Conservation (phyloP, 352 stramenopile species). For the Globisporangium spiculum region DNA sequence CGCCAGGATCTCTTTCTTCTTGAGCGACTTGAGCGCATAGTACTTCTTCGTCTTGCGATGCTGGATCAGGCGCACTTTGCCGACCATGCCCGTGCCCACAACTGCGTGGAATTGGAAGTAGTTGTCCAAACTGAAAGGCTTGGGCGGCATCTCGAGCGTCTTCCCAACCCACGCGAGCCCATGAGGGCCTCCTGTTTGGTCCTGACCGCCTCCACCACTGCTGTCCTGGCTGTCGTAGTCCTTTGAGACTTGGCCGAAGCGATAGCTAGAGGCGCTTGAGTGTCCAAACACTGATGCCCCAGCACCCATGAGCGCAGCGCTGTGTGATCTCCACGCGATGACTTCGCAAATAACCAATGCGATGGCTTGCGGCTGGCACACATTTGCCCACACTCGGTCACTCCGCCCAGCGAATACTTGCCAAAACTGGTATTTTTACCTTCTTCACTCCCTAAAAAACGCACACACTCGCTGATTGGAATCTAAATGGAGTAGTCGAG, state of each 20-base stretch:
- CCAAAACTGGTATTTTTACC: not conserved
- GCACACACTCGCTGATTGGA: not conserved
- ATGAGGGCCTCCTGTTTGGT: not conserved
- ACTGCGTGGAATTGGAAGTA: constrained; percentile 60
- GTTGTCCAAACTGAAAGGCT: constrained; percentile 47
- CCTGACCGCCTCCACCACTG: not conserved
- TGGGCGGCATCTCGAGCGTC: constrained; percentile 50
- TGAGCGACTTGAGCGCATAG: constrained; percentile 76
- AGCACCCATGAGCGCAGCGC: constrained; percentile 8
- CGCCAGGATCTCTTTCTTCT: constrained; percentile 56
- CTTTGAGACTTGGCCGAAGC: constrained; percentile 21
- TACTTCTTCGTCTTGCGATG: constrained; percentile 56
- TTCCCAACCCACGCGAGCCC: constrained; percentile 41
- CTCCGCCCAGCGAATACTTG: not conserved
- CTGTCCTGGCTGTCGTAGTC: not conserved
- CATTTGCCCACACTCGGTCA: not conserved
- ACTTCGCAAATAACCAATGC: not conserved
- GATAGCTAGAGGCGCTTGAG: constrained; percentile 14
- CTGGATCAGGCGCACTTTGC: constrained; percentile 60
- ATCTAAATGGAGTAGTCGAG: not conserved
- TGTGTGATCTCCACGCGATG: not conserved
- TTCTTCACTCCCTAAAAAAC: not conserved
- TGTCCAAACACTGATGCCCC: constrained; percentile 6
- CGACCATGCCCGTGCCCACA: constrained; percentile 71
- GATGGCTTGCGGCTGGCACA: not conserved